Base-by-base conservation (phyloP, 345 rosid genomes). In the Cardiospermum halicacabum region DNA sequence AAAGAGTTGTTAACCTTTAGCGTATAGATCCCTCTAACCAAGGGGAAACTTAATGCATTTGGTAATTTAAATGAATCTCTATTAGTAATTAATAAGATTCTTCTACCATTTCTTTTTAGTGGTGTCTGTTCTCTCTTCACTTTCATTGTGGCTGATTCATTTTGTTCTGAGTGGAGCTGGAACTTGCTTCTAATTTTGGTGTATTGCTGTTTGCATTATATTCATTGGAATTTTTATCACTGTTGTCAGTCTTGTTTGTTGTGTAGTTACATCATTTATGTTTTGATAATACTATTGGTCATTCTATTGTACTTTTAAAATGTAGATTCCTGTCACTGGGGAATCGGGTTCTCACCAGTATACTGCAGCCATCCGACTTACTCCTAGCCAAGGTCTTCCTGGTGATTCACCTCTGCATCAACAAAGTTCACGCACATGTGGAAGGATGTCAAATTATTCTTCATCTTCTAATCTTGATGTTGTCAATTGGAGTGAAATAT, bases 391-490 rank as follows among this genome's bases (percentile, higher is more conserved):
- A 72, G 72, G 70, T 70, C 63, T 77, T 57, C 80, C 69, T 58
- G 66, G 66, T 60, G 92, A 88, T 9, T 65, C 82, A 22, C 71
- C 70, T 47, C 74, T 73, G 55, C 82, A 81, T 79, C 84, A 84
- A 62, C 96, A 94, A 78, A 85, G 89, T 78, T 89, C 92, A 65
- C 96, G 97, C 58, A 94, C 97, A 48, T 70, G 88, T 65, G 96
- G 97, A 71, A 72, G 79, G 70, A 77, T 73, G 57, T 81, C 95
- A 70, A 78, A 69, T 60, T 56, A 67, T 55, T 55, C 75, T 5
- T 68, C 70, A 2, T 75, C 91, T 57, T 75, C 88, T 32, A 81
- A 81, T 74, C 73, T 67, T 40, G 88, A 82, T 68, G 56, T 75
- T 56, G 87, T 89, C 62, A 62, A 72, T 71, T 94, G 99, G 99